These are phyloP conservation scores for Raffaelea deltoideospora DNA, from an alignment of 2,329 filamentous ascomycete species.

Conservation along the genomic window DNA sequence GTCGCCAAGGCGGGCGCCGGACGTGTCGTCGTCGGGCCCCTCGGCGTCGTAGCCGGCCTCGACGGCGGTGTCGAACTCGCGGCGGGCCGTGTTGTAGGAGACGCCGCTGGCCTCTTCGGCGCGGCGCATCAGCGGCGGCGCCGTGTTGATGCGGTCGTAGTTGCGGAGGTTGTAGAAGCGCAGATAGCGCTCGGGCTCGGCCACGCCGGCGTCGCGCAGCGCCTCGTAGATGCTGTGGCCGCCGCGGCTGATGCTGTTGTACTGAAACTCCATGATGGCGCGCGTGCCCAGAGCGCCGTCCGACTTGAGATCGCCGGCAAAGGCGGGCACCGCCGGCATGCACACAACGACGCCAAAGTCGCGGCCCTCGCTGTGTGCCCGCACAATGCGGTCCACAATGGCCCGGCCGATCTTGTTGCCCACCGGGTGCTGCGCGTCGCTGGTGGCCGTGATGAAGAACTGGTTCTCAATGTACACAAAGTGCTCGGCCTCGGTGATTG, in stretches of 20 bases:
- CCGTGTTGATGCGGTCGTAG: constrained; percentile 70
- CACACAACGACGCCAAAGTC: constrained; percentile 61
- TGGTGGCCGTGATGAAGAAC: constrained; percentile 79
- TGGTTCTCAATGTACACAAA: constrained; percentile 75
- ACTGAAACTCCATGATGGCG: constrained; percentile 82
- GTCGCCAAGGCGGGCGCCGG: constrained; percentile 18
- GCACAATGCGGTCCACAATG: constrained; percentile 62
- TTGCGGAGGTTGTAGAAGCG: constrained; percentile 74
- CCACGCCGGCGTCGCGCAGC: constrained; percentile 47
- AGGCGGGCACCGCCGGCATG: constrained; percentile 69
- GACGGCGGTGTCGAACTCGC: constrained; percentile 45
- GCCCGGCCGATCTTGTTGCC: constrained; percentile 65
- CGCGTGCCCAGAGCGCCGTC: constrained; percentile 62
- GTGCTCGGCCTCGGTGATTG: constrained; percentile 52
- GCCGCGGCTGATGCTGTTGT: constrained; percentile 62
- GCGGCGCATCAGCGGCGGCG: constrained; percentile 38
- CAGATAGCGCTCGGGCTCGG: constrained; percentile 57
- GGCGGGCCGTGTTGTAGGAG: constrained; percentile 48
- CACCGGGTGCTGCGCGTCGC: constrained; percentile 53
- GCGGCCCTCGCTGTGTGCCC: constrained; percentile 49
- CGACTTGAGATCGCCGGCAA: constrained; percentile 62
- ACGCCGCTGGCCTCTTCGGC: constrained; percentile 51
- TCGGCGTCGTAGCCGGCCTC: constrained; percentile 27
- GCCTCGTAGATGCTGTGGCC: constrained; percentile 65
- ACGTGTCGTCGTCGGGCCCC: constrained; percentile 8